A percentile compares a stretch with the other conserved stretches of the same genome.
Conservation (phyloP, 306 rosid genomes). For the peach (Prunus persica) region Prunus_persica_NCBIv2 NC_034011.1:4778501-4779000, state of each 20-base stretch:
- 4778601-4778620: neutral
- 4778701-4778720: constrained; percentile 3
- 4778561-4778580: constrained; percentile 10
- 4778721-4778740: neutral
- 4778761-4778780: neutral
- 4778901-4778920: constrained; percentile 7
- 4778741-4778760: neutral
- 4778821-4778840: neutral
- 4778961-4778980: neutral
- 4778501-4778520: constrained; percentile 51
- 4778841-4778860: constrained; percentile 1
- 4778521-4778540: neutral
- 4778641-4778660: neutral
- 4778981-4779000: neutral
- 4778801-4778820: neutral
- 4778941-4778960: neutral
- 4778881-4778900: neutral
- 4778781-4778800: neutral
- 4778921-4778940: neutral
- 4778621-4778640: neutral
- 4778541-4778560: constrained; percentile 3
- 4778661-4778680: constrained; percentile 2
- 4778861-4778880: neutral
- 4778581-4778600: neutral
- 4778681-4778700: neutral